These are phyloP conservation scores for Phaeolepiota aurea DNA, from an alignment of 768 basidiomycete species.

Conservation along the genomic window DNA sequence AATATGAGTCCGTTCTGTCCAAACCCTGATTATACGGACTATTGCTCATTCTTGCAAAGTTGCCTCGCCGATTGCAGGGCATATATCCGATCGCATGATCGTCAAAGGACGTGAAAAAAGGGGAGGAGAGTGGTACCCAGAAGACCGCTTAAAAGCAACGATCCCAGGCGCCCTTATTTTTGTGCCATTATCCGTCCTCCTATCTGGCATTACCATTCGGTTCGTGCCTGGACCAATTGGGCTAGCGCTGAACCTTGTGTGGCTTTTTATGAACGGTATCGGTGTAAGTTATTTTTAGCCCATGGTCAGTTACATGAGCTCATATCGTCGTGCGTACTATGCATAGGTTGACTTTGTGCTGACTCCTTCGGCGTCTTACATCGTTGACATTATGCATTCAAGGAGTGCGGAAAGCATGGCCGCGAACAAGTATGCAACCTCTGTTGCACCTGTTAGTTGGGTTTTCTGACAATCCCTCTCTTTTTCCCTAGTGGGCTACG, in stretches of 20 bases:
- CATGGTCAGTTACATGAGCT: not conserved
- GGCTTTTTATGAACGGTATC: slow-evolving; percentile 51
- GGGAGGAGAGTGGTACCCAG: slow-evolving; percentile 54
- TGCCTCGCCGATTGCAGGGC: slow-evolving; percentile 48
- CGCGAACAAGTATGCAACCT: slow-evolving; percentile 38
- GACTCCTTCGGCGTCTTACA: slow-evolving; percentile 46
- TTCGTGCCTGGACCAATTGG: slow-evolving; percentile 38
- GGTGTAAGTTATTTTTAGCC: slow-evolving; percentile 50
- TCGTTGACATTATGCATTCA: slow-evolving; percentile 50
- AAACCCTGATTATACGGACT: not conserved
- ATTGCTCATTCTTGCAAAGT: slow-evolving; percentile 3
- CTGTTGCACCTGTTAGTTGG: not conserved
- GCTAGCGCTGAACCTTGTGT: slow-evolving; percentile 35
- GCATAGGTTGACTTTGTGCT: slow-evolving; percentile 49
- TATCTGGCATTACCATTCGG: slow-evolving; percentile 32
- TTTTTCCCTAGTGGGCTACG: too few species aligned
- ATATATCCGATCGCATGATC: slow-evolving; percentile 47
- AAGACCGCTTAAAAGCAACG: slow-evolving; percentile 55
- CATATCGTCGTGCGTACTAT: not conserved
- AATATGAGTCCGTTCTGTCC: slow-evolving; percentile 38
- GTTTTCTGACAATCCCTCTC: slow-evolving; percentile 16
- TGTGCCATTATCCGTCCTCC: slow-evolving; percentile 38
- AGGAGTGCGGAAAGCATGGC: slow-evolving; percentile 61
- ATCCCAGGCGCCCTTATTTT: slow-evolving; percentile 33
- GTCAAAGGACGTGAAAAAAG: slow-evolving; percentile 37